Base-by-base conservation (phyloP, 2,329 filamentous ascomycete species). In the Microcyclosporella mali region DNA sequence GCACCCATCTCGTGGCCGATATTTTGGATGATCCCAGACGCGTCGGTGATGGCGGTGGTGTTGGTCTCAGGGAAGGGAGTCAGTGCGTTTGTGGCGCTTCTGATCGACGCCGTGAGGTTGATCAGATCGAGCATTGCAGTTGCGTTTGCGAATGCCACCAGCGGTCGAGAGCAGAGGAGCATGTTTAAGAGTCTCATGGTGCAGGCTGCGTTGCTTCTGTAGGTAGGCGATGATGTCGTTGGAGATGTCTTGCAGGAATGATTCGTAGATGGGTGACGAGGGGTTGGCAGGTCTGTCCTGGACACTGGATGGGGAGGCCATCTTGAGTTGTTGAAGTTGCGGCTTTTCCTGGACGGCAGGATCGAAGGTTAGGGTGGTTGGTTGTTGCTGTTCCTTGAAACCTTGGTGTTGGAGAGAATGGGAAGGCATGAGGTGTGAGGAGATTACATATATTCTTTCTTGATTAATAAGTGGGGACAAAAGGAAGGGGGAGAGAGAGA, bases 231-330 rank as follows among this genome's bases (percentile, higher is more conserved):
- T 38, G 43, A 59, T 59, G 38, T 55, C 46, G 34, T 54, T 50
- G 4, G 56, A 57, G n/a, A 56, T 38, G 7, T 50, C 48, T 37
- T 59, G 50, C 18, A 59, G 46, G 45, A 58, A 59, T n/a, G 42
- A 31, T 33, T 55, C 51, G 51, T 59, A 59, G 40, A 49, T 33
- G 18, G 44, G 28, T 37, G 27, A 3, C 28, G 33, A 41, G 39
- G 37, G 14, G 19, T 6, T 45, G 29, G 19, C 33, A 39, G 19
- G 21, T 9, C 9, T 25, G 21, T n/a, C n/a, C n/a, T n/a, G 35
- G 19, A 33, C 30, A 15, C 14, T n/a, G 2, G 40, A 11, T 28
- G 16, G 15, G 15, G 31, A 34, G 27, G 27, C 29, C 21, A 16
- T 29, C 14, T 16, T 21, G 28, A 21, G 15, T 36, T 36, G 36